These are phyloP conservation scores for Lentinula boryana DNA, from an alignment of 768 basidiomycete species.

Conservation along the genomic window DNA sequence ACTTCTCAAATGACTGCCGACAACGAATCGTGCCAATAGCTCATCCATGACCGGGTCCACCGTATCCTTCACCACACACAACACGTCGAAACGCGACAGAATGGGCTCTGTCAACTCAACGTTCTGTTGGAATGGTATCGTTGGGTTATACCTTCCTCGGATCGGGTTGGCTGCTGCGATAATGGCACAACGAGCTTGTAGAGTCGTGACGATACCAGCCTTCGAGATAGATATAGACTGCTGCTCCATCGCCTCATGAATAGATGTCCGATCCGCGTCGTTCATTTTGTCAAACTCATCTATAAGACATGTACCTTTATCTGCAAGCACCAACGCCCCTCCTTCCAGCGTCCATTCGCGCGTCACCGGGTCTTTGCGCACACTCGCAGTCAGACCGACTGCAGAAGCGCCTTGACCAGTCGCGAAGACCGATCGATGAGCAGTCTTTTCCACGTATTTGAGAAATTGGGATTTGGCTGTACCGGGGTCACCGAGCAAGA, in stretches of 20 bases:
- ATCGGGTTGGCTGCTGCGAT: slow-evolving; percentile 98
- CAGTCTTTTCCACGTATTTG: slow-evolving; percentile 98
- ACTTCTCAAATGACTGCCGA: slow-evolving; percentile 90
- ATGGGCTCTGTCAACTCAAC: slow-evolving; percentile 99
- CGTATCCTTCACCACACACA: slow-evolving; percentile 97
- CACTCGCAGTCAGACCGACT: slow-evolving; percentile 97
- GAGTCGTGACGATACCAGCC: slow-evolving; percentile 96
- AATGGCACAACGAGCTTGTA: slow-evolving; percentile 96
- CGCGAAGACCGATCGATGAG: slow-evolving; percentile 94
- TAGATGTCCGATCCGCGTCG: slow-evolving; percentile 94
- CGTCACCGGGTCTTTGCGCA: slow-evolving; percentile 97
- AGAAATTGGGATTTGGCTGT: slow-evolving; percentile 99
- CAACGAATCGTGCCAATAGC: slow-evolving; percentile 94
- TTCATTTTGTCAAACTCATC: slow-evolving; percentile 99
- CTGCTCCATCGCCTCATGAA: slow-evolving; percentile 99
- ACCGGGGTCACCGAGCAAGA: slow-evolving; percentile 95
- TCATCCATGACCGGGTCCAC: slow-evolving; percentile 98
- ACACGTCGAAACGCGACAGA: slow-evolving; percentile 93
- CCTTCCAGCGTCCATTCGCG: slow-evolving; percentile 99
- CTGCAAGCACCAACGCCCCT: slow-evolving; percentile 95
- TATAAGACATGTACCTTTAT: slow-evolving; percentile 96
- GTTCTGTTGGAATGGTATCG: slow-evolving; percentile 97
- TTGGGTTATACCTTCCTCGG: slow-evolving; percentile 95
- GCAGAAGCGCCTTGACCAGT: slow-evolving; percentile 98
- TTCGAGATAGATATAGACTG: slow-evolving; percentile 99